These are phyloP conservation scores for Kwoniella dendrophila DNA, from an alignment of 768 basidiomycete genomes.

Conservation along the genomic window DNA sequence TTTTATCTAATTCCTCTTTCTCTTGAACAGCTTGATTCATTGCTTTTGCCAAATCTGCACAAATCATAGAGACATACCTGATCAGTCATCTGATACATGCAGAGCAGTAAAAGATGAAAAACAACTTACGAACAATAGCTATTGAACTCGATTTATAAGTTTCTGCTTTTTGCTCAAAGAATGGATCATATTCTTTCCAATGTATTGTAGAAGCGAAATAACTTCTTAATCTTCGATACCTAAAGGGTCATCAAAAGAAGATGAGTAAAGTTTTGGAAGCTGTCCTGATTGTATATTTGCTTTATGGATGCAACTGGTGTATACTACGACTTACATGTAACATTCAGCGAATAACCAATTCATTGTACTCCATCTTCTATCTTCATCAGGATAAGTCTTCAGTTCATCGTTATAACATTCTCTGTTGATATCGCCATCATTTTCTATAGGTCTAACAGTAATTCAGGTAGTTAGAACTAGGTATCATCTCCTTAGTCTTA, in stretches of 20 bases:
- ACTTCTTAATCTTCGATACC: conserved; percentile 80
- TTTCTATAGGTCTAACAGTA: conserved; percentile 66
- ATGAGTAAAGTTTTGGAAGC: not conserved
- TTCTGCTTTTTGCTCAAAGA: conserved; percentile 73
- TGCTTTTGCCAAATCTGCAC: conserved; percentile 48
- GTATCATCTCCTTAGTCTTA: conserved; percentile 1
- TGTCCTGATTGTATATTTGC: not conserved
- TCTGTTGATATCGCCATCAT: conserved; percentile 73
- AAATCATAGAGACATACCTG: not conserved
- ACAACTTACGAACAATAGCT: conserved; percentile 72
- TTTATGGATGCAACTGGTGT: not conserved
- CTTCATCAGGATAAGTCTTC: conserved; percentile 59
- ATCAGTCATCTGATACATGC: not conserved
- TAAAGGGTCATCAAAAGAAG: conserved; percentile 46
- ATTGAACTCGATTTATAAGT: conserved; percentile 77
- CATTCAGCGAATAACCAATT: conserved; percentile 98
- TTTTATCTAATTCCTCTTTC: conserved; percentile 37
- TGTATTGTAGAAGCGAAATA: conserved; percentile 68
- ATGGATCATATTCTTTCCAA: conserved; percentile 83
- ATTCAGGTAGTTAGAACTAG: too few relatives aligned
- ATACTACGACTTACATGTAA: conserved; percentile 51
- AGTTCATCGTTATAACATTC: conserved; percentile 79
- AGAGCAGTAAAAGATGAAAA: not conserved
- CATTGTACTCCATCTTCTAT: conserved; percentile 75
- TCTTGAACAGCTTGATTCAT: conserved; percentile 43